Evolutionary conservation across 2,329 filamentous ascomycete species (phyloP).

Genomic region (Colletotrichum musae): DNA sequence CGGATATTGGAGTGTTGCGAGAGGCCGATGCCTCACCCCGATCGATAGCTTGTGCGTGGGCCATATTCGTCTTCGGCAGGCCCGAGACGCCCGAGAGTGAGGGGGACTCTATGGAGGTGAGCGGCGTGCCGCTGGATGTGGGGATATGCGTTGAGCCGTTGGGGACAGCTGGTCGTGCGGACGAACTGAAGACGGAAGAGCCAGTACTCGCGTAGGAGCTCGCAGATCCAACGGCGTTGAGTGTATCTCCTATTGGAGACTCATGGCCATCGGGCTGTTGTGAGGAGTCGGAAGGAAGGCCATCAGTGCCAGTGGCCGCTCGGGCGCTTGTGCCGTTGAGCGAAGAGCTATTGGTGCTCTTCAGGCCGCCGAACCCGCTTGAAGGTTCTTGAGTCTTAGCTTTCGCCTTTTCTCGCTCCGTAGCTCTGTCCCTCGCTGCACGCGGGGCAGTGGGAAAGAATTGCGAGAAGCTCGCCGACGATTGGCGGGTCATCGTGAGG

Average conservation of each 20-base stretch:
- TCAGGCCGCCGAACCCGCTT: constrained; percentile 43
- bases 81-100: constrained; percentile 63
- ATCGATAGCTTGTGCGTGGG: constrained; percentile 65
- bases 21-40: constrained; percentile 47
- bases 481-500: constrained; percentile 83
- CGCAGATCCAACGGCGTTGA: constrained; percentile 79
- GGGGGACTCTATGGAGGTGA: constrained; percentile 68
- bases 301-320: constrained; percentile 36
- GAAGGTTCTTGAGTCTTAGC: constrained; percentile 57
- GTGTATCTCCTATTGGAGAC: constrained; percentile 73
- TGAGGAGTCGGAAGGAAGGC: constrained; percentile 51
- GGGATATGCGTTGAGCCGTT: constrained; percentile 58
- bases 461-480: constrained; percentile 84
- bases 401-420: constrained; percentile 74
- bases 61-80: constrained; percentile 68
- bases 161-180: constrained; percentile 58
- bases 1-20: constrained; percentile 48
- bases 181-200: constrained; percentile 78
- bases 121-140: constrained; percentile 64
- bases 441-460: constrained; percentile 87
- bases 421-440: constrained; percentile 71
- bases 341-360: constrained; percentile 46
- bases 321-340: constrained; percentile 34
- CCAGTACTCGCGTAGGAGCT: constrained; percentile 80
- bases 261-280: constrained; percentile 69